These are phyloP conservation scores for Reutealis trisperma DNA, from an alignment of 345 rosid genomes.

Conservation along the genomic window DNA sequence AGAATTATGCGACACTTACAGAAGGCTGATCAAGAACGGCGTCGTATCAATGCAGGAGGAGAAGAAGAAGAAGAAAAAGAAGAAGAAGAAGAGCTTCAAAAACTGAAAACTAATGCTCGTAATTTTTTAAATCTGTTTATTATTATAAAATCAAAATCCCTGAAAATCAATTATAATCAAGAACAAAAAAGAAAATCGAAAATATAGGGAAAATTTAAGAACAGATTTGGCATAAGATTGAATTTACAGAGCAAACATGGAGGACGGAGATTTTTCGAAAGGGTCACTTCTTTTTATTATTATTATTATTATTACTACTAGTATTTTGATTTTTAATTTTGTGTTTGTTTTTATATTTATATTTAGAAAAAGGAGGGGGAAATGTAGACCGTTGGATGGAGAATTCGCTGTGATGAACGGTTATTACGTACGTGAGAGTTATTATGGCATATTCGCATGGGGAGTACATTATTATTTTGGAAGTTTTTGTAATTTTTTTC, in stretches of 20 bases:
- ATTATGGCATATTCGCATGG: neutral
- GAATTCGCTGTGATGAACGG: constrained; percentile 12
- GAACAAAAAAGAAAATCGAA: neutral
- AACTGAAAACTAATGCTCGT: too few species aligned
- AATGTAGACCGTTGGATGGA: constrained; percentile 9
- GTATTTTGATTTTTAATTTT: neutral
- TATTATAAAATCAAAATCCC: too few species aligned
- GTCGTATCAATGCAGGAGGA: too few species aligned
- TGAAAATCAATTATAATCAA: neutral
- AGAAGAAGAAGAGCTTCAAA: too few species aligned
- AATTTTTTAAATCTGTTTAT: too few species aligned
- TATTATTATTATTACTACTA: too few species aligned
- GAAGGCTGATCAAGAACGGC: too few species aligned
- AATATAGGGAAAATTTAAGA: neutral
- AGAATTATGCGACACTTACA: too few species aligned
- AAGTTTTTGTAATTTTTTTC: too few species aligned
- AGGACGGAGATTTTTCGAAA: constrained; percentile 29
- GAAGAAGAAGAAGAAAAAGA: too few species aligned
- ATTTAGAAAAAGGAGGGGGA: neutral
- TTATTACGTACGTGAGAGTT: constrained; percentile 4
- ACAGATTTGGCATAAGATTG: neutral
- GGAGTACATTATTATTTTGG: neutral
- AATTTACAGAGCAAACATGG: constrained; percentile 12
- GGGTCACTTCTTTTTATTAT: neutral
- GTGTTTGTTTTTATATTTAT: neutral